Evolutionary conservation across 345 rosid species (phyloP), one percentile per base, ranked within the genome.

Genomic region (Sisymbrium irio): DNA sequence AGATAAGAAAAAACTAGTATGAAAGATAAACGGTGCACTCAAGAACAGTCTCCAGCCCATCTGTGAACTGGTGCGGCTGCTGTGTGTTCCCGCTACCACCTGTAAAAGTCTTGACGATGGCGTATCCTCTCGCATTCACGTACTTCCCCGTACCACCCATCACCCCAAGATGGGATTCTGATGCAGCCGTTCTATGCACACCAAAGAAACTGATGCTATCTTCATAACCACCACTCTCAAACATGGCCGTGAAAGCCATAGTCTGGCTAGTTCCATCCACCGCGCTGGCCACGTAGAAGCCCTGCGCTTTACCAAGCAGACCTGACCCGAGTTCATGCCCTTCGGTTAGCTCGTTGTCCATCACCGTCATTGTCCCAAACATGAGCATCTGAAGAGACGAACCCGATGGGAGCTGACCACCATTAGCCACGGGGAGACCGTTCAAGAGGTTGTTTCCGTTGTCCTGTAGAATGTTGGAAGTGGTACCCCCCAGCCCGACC

Each of bases 111-210:
- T 90, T 86, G 6, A 88, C 75, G 30, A 83, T 81, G 10, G 98
- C 89, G 53, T n/a, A 87, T 0, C 96, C 98, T 72, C 79, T 80
- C 27, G 89, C 91, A 62, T 90, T 87, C 35, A 86, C 87, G 73
- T 82, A 85, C 79, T 86, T 89, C n/a, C 98, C 96, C 0, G 96
- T 93, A 14, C 97, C 98, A 27, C 93, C 97, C 97, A 87, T 90
- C 65, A 89, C 71, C 0, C 92, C 85, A 44, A 90, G 80, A 75
- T 87, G 96, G 13, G 97, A 90, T 65, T 90, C 97, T 0, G 97
- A 86, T 8, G 81, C 85, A 1, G 82, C 91, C 0, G 85, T 86
- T 56, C 83, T 74, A 51, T 86, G 90, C 19, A 90, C 86, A 47
- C 97, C 97, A 1, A 87, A 90, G 73, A 93, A 82, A 81, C 90